These are phyloP conservation scores for Adansonia gregorii DNA, from an alignment of 441 rosid genomes.

Conservation along the genomic window DNA sequence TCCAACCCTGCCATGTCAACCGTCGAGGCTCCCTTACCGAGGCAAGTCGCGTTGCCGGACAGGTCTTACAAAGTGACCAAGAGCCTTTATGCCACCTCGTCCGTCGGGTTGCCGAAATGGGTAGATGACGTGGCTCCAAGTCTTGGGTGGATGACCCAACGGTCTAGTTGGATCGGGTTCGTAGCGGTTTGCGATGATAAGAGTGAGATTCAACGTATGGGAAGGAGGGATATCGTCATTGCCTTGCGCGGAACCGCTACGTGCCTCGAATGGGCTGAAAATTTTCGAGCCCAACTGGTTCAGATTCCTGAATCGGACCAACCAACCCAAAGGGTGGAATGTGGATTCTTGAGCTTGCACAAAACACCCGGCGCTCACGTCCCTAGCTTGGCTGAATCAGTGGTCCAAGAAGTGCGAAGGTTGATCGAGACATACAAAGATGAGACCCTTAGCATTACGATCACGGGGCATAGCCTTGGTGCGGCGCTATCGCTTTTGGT, in stretches of 20 bases:
- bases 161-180: conserved; percentile 72
- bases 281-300: conserved; percentile 50
- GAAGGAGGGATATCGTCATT: conserved; percentile 70
- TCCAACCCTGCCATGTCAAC: conserved; percentile 54
- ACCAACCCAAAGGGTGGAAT: conserved; percentile 48
- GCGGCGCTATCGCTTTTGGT: conserved; percentile 64
- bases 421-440: conserved; percentile 52
- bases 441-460: conserved; percentile 62
- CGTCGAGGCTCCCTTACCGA: conserved; percentile 38
- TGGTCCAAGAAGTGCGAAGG: conserved; percentile 47
- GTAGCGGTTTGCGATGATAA: conserved; percentile 71
- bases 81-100: conserved; percentile 67
- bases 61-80: conserved; percentile 58
- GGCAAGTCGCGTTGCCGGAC: conserved; percentile 58
- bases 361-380: conserved; percentile 51
- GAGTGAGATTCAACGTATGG: conserved; percentile 71
- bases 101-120: conserved; percentile 66
- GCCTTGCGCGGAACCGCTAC: conserved; percentile 74
- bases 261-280: conserved; percentile 76
- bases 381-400: conserved; percentile 58
- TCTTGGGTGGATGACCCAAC: conserved; percentile 76
- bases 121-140: conserved; percentile 68
- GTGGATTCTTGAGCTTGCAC: conserved; percentile 63
- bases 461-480: conserved; percentile 74
- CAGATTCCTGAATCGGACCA: conserved; percentile 34